Conservation (phyloP, 2,329 filamentous ascomycete genomes). For the Helminthosporium solani region DNA sequence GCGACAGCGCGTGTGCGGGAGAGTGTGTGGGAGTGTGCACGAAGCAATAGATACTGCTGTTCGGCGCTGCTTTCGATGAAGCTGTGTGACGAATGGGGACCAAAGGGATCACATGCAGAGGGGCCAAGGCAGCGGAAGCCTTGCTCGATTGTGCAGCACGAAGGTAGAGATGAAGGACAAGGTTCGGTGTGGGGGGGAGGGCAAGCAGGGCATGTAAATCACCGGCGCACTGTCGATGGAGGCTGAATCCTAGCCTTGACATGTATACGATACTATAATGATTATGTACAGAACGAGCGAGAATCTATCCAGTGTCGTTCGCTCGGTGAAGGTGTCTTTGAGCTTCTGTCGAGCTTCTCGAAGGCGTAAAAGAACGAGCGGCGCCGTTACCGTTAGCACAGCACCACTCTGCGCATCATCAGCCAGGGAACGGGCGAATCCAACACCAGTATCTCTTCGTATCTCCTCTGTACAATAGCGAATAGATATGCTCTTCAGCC, state of each 20-base stretch:
- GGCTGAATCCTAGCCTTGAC: too few relatives aligned
- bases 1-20: too few relatives aligned
- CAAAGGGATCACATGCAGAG: slow-evolving; percentile 38
- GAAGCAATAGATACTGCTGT: slow-evolving; percentile 26
- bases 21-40: slow-evolving; percentile 20
- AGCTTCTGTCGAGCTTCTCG: slow-evolving; percentile 8
- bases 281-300: too few relatives aligned
- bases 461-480: too few relatives aligned
- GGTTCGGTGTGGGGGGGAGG: slow-evolving; percentile 8
- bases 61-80: slow-evolving; percentile 18
- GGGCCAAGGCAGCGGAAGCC: slow-evolving; percentile 19
- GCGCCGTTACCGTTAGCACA: slow-evolving; percentile 6
- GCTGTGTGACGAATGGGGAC: slow-evolving; percentile 34
- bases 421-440: slow-evolving; percentile 2
- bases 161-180: slow-evolving; percentile 5
- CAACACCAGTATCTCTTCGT: too few relatives aligned
- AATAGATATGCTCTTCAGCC: too few relatives aligned
- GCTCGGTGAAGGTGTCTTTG: not conserved
- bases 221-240: too few relatives aligned
- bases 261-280: too few relatives aligned
- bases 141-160: slow-evolving; percentile 11
- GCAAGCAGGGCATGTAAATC: too few relatives aligned
- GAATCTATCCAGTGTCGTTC: too few relatives aligned
- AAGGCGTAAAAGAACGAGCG: not conserved
- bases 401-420: not conserved